Base-by-base conservation (phyloP, 306 rosid genomes). In the Arachis stenosperma region DNA sequence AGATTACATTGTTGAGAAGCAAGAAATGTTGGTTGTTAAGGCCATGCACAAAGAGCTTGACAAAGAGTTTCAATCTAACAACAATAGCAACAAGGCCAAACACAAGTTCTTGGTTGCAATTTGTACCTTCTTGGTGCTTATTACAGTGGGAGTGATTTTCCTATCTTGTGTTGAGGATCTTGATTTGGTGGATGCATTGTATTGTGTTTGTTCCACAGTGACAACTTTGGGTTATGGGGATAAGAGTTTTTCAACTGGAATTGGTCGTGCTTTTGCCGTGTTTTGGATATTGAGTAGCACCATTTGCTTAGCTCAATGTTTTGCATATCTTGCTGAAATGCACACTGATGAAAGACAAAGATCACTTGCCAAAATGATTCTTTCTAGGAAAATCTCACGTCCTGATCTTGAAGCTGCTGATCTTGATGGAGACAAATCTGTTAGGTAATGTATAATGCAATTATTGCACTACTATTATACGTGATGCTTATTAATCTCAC, bases 191-290 rank as follows among this genome's bases (percentile, higher is more conserved):
- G 95, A 90, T 74, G 92, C 97, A 15, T 54, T 92, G 48, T 92
- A 92, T 58, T 90, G 96, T 60, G 95, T 90, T 72, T 92, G 95
- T 79, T 86, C 91, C 69, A 90, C 97, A 2, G 83, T 92, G 17
- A 90, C 98, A 2, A 92, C 97, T 53, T 85, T 92, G 54, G 98
- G 98, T 4, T 88, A 90, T 71, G 98, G 97, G 8, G 97, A 92
- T 60, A 72, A 85, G 80, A 92, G 97, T 81, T 92, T 92, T 84
- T 85, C 97, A 8, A 87, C 88, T 8, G 14, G 22, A 27, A 6
- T 61, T 2, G 97, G 97, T 62, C 87, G 98, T 5, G 62, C 57
- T 69, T 92, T 90, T 74, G 97, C 96, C 66, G 90, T 87, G 51
- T 75, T 87, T 61, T 88, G 98, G 98, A 92, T 92, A 84, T 29